A percentile compares a stretch with the other conserved stretches of the same genome.
phyloP scores from a whole-genome alignment of 805 yeast genomes.

The Zygotorulaspora danielsina region DNA sequence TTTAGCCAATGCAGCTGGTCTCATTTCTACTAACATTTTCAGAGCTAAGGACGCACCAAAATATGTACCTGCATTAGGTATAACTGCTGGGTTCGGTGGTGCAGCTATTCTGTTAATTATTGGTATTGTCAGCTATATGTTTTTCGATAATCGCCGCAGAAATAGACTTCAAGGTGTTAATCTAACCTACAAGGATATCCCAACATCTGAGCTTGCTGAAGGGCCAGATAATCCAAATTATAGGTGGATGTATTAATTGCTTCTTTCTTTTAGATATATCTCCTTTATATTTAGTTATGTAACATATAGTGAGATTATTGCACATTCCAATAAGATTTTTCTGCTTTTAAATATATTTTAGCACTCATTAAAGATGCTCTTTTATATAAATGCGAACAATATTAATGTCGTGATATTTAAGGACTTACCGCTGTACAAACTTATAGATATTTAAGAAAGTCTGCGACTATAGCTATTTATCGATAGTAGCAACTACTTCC shows the following conservation, averaged over 20 bases:
- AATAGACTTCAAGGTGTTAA: conserved; percentile 40
- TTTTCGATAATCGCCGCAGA: conserved; percentile 41
- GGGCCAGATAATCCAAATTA: conserved; percentile 44
- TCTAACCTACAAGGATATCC: conserved; percentile 39
- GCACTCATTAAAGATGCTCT: too few species aligned
- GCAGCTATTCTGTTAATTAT: conserved; percentile 38
- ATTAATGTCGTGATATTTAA: too few species aligned
- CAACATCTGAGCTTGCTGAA: conserved; percentile 41
- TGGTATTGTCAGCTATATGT: conserved; percentile 34
- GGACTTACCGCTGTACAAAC: too few species aligned
- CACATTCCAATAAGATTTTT: too few species aligned
- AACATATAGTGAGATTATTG: too few species aligned
- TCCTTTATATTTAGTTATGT: too few species aligned
- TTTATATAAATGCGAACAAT: too few species aligned
- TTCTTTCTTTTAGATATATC: too few species aligned
- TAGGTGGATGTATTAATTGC: conserved; percentile 47
- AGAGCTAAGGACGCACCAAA: conserved; percentile 49
- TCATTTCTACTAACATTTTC: conserved; percentile 50
- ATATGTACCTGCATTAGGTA: conserved; percentile 48
- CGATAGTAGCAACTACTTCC: conserved; percentile 43
- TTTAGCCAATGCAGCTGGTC: conserved; percentile 54
- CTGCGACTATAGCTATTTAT: too few species aligned
- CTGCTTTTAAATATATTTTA: too few species aligned
- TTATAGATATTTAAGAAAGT: too few species aligned
- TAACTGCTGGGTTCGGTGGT: conserved; percentile 45